Evolutionary conservation across 2,329 filamentous ascomycete species (phyloP), one percentile per base, ranked within the genome.

Genomic region (Arthrobotrys conoides): DNA sequence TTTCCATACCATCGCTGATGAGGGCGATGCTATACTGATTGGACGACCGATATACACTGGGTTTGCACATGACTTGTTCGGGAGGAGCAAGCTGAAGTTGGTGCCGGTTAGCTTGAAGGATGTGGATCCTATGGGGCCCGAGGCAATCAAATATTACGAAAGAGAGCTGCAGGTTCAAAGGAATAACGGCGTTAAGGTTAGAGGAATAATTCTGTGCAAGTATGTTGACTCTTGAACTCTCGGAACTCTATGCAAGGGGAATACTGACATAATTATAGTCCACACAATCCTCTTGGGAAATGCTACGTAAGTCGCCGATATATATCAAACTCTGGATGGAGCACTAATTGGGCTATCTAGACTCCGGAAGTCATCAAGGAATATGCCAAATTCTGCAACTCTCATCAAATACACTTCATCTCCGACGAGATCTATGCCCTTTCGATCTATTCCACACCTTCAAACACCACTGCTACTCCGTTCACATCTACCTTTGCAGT

Each of bases 391-490:
- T 81, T 89, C 36, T 89, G 88, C 80, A 83, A 87, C 66, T 84
- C 85, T 69, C 83, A 89, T 79, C 79, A 84, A 1, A 83, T 90
- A 3, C 88, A 90, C 80, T 83, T 90, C 44, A 85, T 90, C 82
- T 87, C 86, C 80, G 88, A 90, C 81, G 89, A 90, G 81, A 87
- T 90, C 46, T 90, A 90, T 81, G 89, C 88, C 1, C 81, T 88
- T 3, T 89, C 88, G 0, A 83, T 87, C 0, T 90, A 86, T 82
- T 76, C 84, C 5, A 88, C 86, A 76, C 83, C 33, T 41, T 83
- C 80, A 71, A 85, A 83, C 49, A 69, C 71, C 0, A 10, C 53
- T 0, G 80, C 83, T 0, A 64, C 80, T 0, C 82, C 83, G 0
- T 89, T 89, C 75, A 84, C 84, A 9, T 89, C 87, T 0, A 83